These are phyloP conservation scores for Mycena latifolia DNA, from an alignment of 768 basidiomycete genomes.

Conservation along the genomic window DNA sequence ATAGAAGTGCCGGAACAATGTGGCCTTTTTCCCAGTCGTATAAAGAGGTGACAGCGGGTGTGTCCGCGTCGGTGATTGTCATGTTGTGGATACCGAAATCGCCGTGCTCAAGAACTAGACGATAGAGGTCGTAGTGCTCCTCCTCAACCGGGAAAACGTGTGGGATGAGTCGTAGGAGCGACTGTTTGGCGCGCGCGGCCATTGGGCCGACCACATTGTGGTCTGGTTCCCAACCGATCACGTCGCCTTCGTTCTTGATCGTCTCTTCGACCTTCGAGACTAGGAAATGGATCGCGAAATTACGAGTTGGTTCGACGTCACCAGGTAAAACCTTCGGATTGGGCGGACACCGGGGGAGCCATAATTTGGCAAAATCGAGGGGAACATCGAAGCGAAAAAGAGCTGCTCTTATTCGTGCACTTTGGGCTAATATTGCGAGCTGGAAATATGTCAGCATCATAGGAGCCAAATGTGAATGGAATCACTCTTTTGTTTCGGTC, in stretches of 20 bases:
- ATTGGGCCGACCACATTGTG: slow-evolving; percentile 12
- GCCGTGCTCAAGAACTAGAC: slow-evolving; percentile 30
- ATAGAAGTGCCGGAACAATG: slow-evolving; percentile 29
- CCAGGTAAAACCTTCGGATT: slow-evolving; percentile 6
- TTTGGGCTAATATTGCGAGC: neutral
- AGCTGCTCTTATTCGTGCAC: slow-evolving; percentile 24
- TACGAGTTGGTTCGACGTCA: slow-evolving; percentile 24
- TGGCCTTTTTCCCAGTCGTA: slow-evolving; percentile 31
- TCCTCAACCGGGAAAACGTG: slow-evolving; percentile 15
- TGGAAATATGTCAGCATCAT: no score
- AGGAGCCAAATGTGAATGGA: neutral
- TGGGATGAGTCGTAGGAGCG: slow-evolving; percentile 17
- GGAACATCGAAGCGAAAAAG: slow-evolving; percentile 22
- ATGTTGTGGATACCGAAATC: slow-evolving; percentile 34
- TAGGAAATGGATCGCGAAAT: slow-evolving; percentile 20
- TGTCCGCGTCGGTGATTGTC: slow-evolving; percentile 10
- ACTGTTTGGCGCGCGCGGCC: slow-evolving; percentile 9
- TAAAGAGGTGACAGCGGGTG: slow-evolving; percentile 19
- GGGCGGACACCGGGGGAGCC: slow-evolving; percentile 19
- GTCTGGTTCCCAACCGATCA: slow-evolving; percentile 2
- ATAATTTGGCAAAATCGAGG: slow-evolving; percentile 13
- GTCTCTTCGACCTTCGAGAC: slow-evolving; percentile 19
- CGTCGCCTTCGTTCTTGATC: slow-evolving; percentile 14
- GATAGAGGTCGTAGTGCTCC: slow-evolving; percentile 1
- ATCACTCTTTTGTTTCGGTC: slow-evolving; percentile 20